phyloP scores from a whole-genome alignment of 345 rosid genomes.

The Capsella bursapastoris region DNA sequence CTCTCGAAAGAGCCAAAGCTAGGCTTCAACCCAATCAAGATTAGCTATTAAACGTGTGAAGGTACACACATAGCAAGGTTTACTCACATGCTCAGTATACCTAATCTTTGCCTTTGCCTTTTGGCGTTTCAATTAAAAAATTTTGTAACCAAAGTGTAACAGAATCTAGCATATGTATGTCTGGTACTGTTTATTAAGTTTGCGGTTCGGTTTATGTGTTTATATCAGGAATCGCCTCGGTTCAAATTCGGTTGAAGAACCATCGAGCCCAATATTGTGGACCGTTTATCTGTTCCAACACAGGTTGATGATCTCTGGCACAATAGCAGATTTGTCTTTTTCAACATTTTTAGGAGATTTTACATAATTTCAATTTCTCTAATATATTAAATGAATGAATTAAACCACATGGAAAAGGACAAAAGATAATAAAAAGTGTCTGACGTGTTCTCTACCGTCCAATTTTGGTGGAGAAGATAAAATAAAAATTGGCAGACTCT shows the following conservation, averaged over 20 bases:
- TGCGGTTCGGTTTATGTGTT: not conserved
- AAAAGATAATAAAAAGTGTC: slow-evolving; percentile 27
- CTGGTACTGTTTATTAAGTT: not conserved
- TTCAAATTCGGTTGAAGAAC: slow-evolving; percentile 5
- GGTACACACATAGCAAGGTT: not conserved
- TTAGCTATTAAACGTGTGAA: not conserved
- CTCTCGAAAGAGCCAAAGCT: slow-evolving; percentile 81
- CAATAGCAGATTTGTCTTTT: slow-evolving; percentile 6
- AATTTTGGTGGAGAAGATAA: slow-evolving; percentile 46
- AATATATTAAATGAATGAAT: not conserved
- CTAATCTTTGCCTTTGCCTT: not conserved
- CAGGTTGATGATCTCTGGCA: slow-evolving; percentile 9
- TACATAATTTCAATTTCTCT: not conserved
- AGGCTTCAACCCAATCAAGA: slow-evolving; percentile 43
- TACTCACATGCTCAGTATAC: not conserved
- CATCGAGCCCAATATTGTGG: not conserved
- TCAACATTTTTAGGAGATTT: not conserved
- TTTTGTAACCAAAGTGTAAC: not conserved
- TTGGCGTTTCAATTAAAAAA: not conserved
- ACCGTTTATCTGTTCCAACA: not conserved
- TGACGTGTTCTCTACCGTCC: slow-evolving; percentile 48
- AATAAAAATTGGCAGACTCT: slow-evolving; percentile 27
- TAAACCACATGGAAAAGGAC: slow-evolving; percentile 26
- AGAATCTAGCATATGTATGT: not conserved
- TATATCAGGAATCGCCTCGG: not conserved